phyloP scores from a whole-genome alignment of 352 stramenopile genomes.

The Globisporangium ultimum region DNA sequence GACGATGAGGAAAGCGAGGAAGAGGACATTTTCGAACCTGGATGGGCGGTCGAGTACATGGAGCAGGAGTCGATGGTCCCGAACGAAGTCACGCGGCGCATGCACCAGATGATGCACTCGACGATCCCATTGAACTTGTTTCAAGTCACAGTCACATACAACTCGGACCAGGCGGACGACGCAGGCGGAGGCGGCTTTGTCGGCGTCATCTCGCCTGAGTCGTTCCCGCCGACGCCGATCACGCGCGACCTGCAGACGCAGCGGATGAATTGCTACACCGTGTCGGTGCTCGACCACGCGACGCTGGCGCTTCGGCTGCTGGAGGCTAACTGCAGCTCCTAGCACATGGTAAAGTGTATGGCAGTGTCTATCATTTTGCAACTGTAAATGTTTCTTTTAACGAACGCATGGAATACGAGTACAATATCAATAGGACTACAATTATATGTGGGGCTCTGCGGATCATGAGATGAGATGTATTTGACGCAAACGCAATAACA shows the following conservation, averaged over 20 bases:
- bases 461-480: no score
- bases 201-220: conserved; percentile 61
- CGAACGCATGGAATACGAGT: no score
- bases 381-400: no score
- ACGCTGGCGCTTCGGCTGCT: conserved; percentile 63
- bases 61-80: conserved; percentile 63
- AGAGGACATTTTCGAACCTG: conserved; percentile 35
- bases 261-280: conserved; percentile 71
- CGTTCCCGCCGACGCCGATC: conserved; percentile 80
- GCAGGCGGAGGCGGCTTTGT: conserved; percentile 26
- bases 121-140: conserved; percentile 74
- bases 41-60: conserved; percentile 81
- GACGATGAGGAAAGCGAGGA: neutral
- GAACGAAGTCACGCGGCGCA: conserved; percentile 56
- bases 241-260: conserved; percentile 71
- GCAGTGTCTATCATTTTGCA: no score
- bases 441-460: no score
- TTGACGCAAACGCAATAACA: no score
- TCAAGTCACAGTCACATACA: conserved; percentile 55
- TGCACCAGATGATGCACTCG: conserved; percentile 82
- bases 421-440: no score
- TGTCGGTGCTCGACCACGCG: conserved; percentile 70
- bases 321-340: conserved; percentile 23
- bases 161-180: conserved; percentile 20
- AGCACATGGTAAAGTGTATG: no score